Conservation (phyloP, 179 eudicot genomes). For the Corrigiola litoralis region DNA sequence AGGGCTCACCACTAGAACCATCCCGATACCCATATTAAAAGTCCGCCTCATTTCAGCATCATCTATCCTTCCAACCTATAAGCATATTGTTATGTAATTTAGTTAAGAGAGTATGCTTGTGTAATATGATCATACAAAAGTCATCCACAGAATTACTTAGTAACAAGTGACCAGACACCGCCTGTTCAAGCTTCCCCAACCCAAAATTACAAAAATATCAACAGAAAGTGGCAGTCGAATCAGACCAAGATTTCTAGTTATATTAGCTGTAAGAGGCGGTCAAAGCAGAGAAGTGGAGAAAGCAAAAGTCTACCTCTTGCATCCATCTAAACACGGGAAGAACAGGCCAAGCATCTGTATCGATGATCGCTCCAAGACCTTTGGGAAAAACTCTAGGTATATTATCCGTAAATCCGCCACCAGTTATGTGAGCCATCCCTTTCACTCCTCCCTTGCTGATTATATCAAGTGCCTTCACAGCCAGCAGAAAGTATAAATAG, state of each 20-base stretch:
- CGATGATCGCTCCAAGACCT: slow-evolving; percentile 82
- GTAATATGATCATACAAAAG: too few relatives aligned
- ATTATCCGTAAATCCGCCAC: slow-evolving; percentile 95
- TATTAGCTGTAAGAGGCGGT: too few relatives aligned
- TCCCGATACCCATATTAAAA: slow-evolving; percentile 91
- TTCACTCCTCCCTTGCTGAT: slow-evolving; percentile 85
- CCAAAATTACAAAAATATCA: too few relatives aligned
- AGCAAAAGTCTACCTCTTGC: slow-evolving; percentile 53
- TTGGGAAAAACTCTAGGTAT: slow-evolving; percentile 88
- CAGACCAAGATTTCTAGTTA: too few relatives aligned
- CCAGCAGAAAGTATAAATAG: neutral
- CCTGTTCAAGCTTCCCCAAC: too few relatives aligned
- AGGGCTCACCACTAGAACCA: slow-evolving; percentile 76
- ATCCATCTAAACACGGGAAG: slow-evolving; percentile 95
- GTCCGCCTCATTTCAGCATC: slow-evolving; percentile 87
- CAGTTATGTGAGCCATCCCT: slow-evolving; percentile 95
- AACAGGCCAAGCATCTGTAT: slow-evolving; percentile 61
- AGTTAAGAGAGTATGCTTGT: neutral
- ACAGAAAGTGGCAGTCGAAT: too few relatives aligned
- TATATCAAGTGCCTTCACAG: slow-evolving; percentile 66
- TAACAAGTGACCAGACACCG: too few relatives aligned
- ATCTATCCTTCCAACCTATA: slow-evolving; percentile 70
- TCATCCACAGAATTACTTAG: too few relatives aligned
- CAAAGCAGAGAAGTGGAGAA: too few relatives aligned
- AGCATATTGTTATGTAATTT: neutral